phyloP scores from a whole-genome alignment of 495 filamentous ascomycete species.

The Pseudevernia furfuracea region DNA sequence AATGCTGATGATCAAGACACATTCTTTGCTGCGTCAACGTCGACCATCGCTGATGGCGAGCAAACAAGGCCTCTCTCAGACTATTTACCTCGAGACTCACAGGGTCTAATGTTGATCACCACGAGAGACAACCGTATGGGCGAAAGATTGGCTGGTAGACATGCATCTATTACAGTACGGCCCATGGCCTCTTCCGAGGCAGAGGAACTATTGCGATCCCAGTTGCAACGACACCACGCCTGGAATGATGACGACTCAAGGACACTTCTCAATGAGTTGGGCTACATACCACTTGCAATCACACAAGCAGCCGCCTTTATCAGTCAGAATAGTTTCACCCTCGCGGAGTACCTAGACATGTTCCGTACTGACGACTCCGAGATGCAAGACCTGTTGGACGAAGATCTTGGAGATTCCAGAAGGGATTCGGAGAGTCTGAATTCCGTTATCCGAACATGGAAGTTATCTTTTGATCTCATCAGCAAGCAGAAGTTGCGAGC shows the following conservation, averaged over 20 bases:
- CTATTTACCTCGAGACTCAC: slow-evolving; percentile 21
- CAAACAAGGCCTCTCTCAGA: slow-evolving; percentile 7
- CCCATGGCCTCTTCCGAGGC: slow-evolving; percentile 17
- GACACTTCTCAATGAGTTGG: slow-evolving; percentile 22
- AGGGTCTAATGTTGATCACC: slow-evolving; percentile 27
- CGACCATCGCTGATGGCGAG: background rate
- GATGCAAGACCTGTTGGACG: slow-evolving; percentile 23
- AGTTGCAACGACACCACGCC: background rate
- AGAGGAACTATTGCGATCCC: background rate
- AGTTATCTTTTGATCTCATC: slow-evolving; percentile 37
- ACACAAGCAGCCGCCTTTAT: slow-evolving; percentile 34
- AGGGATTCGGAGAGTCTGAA: slow-evolving; percentile 30
- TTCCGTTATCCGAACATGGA: slow-evolving; percentile 34
- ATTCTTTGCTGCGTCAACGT: slow-evolving; percentile 10
- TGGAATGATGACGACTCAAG: background rate
- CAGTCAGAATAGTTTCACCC: slow-evolving; percentile 26
- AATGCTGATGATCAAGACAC: slow-evolving; percentile 43
- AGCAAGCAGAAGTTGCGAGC: slow-evolving; percentile 32
- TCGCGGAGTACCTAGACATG: slow-evolving; percentile 32
- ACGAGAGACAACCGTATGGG: slow-evolving; percentile 24
- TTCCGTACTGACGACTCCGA: slow-evolving; percentile 24
- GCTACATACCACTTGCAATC: slow-evolving; percentile 31
- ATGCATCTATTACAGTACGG: slow-evolving; percentile 15
- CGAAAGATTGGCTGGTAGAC: slow-evolving; percentile 12
- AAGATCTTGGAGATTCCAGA: slow-evolving; percentile 25